Evolutionary conservation across 164 flowering plant genomes (phyloP).

Genomic region (Vitis riparia): DNA sequence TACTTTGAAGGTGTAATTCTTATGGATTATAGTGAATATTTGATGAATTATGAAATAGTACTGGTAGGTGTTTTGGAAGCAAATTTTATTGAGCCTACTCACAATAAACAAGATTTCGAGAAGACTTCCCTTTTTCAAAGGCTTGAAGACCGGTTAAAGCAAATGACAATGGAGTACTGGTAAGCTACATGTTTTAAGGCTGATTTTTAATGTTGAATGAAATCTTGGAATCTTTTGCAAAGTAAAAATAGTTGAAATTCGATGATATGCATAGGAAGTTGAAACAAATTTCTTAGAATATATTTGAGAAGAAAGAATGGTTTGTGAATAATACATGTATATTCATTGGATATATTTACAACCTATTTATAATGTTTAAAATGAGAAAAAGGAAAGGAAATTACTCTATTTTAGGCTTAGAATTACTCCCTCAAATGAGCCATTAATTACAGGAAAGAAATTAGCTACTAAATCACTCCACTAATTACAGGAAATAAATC

Average conservation of each 20-base stretch:
- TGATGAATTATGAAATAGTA: conserved; percentile 10
- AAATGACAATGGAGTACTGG: conserved; percentile 74
- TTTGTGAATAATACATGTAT: no score
- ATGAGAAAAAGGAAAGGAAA: no score
- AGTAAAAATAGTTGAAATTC: neutral
- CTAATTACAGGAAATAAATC: no score
- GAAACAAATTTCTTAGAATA: neutral
- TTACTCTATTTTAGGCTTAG: no score
- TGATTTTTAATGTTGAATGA: neutral
- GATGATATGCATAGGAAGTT: neutral
- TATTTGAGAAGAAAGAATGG: no score
- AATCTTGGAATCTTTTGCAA: neutral
- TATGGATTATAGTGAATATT: neutral
- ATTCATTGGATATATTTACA: no score
- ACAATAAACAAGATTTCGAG: conserved; percentile 79
- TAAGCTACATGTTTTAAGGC: conserved; percentile 19
- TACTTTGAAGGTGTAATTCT: neutral
- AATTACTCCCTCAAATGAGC: no score
- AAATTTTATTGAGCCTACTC: conserved; percentile 66
- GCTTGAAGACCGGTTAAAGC: conserved; percentile 64
- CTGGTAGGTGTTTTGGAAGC: conserved; percentile 67
- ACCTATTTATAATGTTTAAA: no score
- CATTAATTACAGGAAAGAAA: no score
- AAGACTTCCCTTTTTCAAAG: conserved; percentile 58
- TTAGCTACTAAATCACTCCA: no score